phyloP scores from a whole-genome alignment of 2,329 filamentous ascomycete genomes.

The Colletotrichum sidae region DNA sequence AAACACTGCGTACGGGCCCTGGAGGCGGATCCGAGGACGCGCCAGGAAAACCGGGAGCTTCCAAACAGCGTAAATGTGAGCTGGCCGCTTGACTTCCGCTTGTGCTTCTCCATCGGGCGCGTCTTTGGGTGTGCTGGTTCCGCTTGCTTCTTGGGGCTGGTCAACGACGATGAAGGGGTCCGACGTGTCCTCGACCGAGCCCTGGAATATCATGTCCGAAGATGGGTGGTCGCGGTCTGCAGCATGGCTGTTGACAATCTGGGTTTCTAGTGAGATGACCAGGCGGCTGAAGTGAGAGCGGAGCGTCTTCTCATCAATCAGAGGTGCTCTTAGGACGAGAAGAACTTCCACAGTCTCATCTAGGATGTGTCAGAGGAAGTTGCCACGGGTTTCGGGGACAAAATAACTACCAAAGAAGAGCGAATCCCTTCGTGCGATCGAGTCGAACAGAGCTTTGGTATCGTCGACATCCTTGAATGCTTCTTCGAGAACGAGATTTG shows the following conservation, averaged over 20 bases:
- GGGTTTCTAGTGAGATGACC: conserved; percentile 74
- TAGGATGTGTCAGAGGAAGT: conserved; percentile 50
- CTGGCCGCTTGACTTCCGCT: conserved; percentile 43
- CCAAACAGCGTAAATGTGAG: conserved; percentile 67
- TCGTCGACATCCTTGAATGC: conserved; percentile 57
- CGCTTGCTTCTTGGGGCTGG: conserved; percentile 46
- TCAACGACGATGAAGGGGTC: conserved; percentile 64
- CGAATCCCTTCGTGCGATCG: conserved; percentile 70
- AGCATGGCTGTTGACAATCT: conserved; percentile 69
- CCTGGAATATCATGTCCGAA: conserved; percentile 71
- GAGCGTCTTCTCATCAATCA: conserved; percentile 67
- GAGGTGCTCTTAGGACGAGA: conserved; percentile 74
- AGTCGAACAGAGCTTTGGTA: conserved; percentile 63
- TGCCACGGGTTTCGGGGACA: conserved; percentile 41
- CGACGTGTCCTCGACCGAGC: conserved; percentile 60
- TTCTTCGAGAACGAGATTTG: conserved; percentile 65
- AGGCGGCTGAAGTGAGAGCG: conserved; percentile 71
- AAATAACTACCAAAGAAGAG: conserved; percentile 75
- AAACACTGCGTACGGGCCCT: conserved; percentile 75
- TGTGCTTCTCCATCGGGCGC: conserved; percentile 33
- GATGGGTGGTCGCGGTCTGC: conserved; percentile 60
- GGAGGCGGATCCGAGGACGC: conserved; percentile 73
- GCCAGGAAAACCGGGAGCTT: conserved; percentile 68
- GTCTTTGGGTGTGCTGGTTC: conserved; percentile 41
- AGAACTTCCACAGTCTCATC: conserved; percentile 80